Conservation (phyloP, 2,329 filamentous ascomycete species). For the Monosporascus sp. region DNA sequence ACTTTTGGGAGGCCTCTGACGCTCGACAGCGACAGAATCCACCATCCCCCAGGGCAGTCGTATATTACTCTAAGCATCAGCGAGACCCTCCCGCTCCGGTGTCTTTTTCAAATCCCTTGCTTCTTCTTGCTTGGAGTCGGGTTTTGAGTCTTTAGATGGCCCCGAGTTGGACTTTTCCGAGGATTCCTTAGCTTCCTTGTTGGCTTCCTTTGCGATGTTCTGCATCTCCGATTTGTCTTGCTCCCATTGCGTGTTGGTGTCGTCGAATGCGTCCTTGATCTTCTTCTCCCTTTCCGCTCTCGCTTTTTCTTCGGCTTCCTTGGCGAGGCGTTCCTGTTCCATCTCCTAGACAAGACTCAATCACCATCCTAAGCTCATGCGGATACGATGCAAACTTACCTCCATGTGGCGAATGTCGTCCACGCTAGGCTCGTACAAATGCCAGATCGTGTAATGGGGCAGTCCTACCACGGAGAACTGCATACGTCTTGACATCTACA, state of each 20-base stretch:
- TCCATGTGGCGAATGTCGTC: conserved; percentile 98
- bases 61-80: background rate
- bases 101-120: background rate
- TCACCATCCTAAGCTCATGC: background rate
- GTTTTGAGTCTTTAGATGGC: too few relatives aligned
- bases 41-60: background rate
- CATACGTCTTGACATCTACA: conserved; percentile 94
- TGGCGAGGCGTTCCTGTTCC: conserved; percentile 77
- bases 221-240: conserved; percentile 80
- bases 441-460: conserved; percentile 98
- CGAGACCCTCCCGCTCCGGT: background rate
- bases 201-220: conserved; percentile 56
- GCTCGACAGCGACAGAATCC: background rate
- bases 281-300: conserved; percentile 69
- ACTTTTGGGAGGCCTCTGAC: background rate
- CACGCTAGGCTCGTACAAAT: conserved; percentile 97
- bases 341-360: conserved; percentile 60
- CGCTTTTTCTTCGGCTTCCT: conserved; percentile 74
- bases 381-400: conserved; percentile 34
- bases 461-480: conserved; percentile 90
- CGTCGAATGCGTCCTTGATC: conserved; percentile 75
- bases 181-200: conserved; percentile 32
- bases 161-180: background rate
- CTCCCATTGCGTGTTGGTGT: conserved; percentile 76
- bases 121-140: background rate